A percentile compares a stretch with the other conserved stretches of the same genome.
Evolutionary conservation across 345 rosid species (phyloP).

Genomic region (Syzygium grande): DNA sequence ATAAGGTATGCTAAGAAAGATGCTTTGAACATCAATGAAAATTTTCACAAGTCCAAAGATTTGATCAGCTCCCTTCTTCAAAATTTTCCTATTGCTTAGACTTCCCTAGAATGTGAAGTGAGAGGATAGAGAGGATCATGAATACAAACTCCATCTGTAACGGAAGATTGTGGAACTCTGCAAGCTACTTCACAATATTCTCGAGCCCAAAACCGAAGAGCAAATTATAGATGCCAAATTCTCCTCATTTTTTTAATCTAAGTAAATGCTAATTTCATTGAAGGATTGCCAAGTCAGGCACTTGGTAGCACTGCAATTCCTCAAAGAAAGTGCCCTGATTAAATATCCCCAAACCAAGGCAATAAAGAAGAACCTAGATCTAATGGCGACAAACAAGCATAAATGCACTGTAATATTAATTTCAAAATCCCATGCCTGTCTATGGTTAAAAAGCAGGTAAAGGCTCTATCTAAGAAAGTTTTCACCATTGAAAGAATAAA

Average conservation of each 20-base stretch:
- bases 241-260: neutral
- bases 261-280: neutral
- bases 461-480: neutral
- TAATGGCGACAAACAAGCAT: neutral
- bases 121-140: neutral
- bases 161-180: neutral
- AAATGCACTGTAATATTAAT: neutral
- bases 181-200: neutral
- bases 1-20: neutral
- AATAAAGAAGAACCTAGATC: neutral
- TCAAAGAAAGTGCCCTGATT: neutral
- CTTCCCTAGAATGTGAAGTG: neutral
- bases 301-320: neutral
- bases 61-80: neutral
- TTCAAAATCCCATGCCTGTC: neutral
- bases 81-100: neutral
- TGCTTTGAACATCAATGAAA: neutral
- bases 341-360: neutral
- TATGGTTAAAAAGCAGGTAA: neutral
- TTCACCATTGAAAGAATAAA: neutral
- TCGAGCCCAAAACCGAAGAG: neutral
- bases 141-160: neutral
- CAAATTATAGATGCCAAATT: neutral
- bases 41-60: neutral
- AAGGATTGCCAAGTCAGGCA: neutral